Evolutionary conservation across 129 eudicot species (phyloP).

Genomic region (Saposhnikovia divaricata): DNA sequence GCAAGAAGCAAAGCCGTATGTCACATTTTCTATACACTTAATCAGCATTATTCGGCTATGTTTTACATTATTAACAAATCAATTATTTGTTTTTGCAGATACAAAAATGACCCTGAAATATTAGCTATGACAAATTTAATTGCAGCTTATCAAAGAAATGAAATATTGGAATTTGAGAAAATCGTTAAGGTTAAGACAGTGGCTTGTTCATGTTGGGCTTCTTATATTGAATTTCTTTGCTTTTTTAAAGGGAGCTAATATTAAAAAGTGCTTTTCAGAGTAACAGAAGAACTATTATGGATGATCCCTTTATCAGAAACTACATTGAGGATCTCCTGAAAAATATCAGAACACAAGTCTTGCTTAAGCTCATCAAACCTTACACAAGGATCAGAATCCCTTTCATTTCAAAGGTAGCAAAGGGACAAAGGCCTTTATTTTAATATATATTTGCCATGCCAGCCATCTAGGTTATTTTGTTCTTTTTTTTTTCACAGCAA

Average conservation of each 20-base stretch:
- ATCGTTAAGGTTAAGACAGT: slow-evolving; percentile 63
- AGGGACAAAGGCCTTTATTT: background rate
- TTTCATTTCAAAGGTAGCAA: slow-evolving; percentile 77
- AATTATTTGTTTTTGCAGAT: slow-evolving; percentile 32
- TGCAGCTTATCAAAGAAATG: slow-evolving; percentile 97
- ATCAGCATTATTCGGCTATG: background rate
- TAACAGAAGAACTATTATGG: slow-evolving; percentile 97
- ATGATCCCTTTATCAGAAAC: slow-evolving; percentile 86
- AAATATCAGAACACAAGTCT: slow-evolving; percentile 92
- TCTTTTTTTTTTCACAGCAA: background rate
- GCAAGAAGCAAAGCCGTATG: slow-evolving; percentile 99
- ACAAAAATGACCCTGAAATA: slow-evolving; percentile 94
- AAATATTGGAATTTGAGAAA: slow-evolving; percentile 95
- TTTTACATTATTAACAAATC: slow-evolving; percentile 6
- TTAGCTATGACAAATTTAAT: slow-evolving; percentile 96
- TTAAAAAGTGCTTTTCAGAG: slow-evolving; percentile 39
- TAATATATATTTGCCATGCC: background rate
- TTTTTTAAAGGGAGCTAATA: background rate
- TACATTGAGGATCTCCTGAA: slow-evolving; percentile 95
- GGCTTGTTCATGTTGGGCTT: background rate
- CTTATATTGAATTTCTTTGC: background rate
- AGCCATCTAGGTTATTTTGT: background rate
- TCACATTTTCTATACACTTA: background rate
- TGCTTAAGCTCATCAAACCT: slow-evolving; percentile 96
- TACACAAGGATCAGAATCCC: slow-evolving; percentile 97